phyloP scores from a whole-genome alignment of 2,329 filamentous ascomycete genomes.

The Calonectria pseudoreteaudii region DNA sequence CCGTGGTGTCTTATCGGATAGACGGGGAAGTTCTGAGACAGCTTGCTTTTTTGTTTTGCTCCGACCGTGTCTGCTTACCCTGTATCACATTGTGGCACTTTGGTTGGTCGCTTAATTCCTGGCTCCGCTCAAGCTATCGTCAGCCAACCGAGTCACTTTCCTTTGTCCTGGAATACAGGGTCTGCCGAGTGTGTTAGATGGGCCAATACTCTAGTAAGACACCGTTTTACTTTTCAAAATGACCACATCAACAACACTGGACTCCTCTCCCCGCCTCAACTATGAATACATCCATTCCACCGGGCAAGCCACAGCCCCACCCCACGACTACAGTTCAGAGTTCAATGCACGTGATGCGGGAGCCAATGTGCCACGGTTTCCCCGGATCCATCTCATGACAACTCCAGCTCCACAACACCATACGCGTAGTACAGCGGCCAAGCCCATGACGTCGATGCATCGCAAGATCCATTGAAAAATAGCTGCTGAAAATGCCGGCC shows the following conservation, averaged over 20 bases:
- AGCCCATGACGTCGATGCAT: neutral
- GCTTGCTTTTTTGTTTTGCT: neutral
- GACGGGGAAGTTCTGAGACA: neutral
- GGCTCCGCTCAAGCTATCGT: neutral
- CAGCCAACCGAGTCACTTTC: neutral
- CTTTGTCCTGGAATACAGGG: neutral
- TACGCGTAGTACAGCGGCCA: neutral
- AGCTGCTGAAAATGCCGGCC: neutral
- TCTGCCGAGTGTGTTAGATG: neutral
- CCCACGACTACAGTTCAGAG: neutral
- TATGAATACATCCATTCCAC: neutral
- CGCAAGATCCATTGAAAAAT: neutral
- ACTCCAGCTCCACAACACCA: neutral
- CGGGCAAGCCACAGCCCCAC: neutral
- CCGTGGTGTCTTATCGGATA: conserved; percentile 1
- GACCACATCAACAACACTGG: neutral
- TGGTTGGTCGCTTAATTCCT: neutral
- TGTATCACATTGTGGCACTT: neutral
- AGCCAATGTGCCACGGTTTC: neutral
- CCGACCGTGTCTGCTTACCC: neutral
- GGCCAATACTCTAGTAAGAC: neutral
- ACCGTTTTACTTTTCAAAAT: neutral
- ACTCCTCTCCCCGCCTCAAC: neutral
- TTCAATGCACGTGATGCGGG: neutral
- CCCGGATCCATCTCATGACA: neutral